Percentiles rank a stretch among this genome's conserved stretches.
These are phyloP conservation scores for Russula olivacea DNA, from an alignment of 768 basidiomycete genomes.

Conservation along the genomic window DNA sequence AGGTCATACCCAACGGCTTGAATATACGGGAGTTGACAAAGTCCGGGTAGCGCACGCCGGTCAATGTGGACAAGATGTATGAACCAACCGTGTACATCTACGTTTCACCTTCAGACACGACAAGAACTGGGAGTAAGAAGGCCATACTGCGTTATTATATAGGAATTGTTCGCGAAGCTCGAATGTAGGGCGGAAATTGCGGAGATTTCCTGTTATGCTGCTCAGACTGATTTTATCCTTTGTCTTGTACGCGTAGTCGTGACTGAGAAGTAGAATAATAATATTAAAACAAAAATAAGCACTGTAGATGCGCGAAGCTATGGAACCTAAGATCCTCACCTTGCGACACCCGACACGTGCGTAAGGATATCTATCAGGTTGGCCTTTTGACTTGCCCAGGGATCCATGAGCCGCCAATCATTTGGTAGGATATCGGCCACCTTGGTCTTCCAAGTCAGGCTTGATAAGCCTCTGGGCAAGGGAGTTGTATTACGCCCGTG, in stretches of 20 bases:
- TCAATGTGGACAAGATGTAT: too few species aligned
- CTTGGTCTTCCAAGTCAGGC: slow-evolving; percentile 37
- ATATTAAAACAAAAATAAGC: background rate
- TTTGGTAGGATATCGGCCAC: slow-evolving; percentile 34
- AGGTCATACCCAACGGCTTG: too few species aligned
- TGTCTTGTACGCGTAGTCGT: slow-evolving; percentile 11
- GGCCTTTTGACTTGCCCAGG: slow-evolving; percentile 36
- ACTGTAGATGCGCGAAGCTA: background rate
- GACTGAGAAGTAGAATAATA: slow-evolving; percentile 4
- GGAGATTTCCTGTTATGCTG: slow-evolving; percentile 27
- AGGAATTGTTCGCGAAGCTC: too few species aligned
- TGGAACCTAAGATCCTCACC: slow-evolving; percentile 25
- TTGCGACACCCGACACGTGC: slow-evolving; percentile 38
- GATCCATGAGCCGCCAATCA: slow-evolving; percentile 39
- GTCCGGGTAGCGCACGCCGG: too few species aligned
- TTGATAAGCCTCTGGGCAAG: slow-evolving; percentile 31
- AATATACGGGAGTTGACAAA: too few species aligned
- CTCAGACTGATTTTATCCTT: background rate
- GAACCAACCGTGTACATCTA: too few species aligned
- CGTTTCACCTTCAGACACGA: too few species aligned
- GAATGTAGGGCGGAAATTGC: slow-evolving; percentile 9
- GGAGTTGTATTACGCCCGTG: slow-evolving; percentile 33
- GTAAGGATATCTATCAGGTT: slow-evolving; percentile 38
- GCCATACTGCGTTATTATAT: too few species aligned
- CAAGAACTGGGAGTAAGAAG: too few species aligned